phyloP scores from a whole-genome alignment of 1,139 yeast species.

The Scheffersomyces insectosa region DNA sequence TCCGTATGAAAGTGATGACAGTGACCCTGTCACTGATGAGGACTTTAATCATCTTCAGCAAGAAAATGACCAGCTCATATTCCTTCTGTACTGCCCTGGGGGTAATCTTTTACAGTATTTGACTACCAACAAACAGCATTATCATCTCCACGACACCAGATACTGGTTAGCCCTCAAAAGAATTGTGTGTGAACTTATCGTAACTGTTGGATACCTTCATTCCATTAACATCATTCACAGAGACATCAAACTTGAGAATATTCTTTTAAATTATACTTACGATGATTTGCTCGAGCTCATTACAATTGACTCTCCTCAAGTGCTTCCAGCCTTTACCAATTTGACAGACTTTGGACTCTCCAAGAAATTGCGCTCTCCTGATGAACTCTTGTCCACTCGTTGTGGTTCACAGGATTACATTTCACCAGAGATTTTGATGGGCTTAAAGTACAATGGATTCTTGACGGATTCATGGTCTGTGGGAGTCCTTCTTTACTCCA shows the following conservation, averaged over 20 bases:
- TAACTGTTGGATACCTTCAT: constrained; percentile 78
- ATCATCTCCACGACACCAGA: constrained; percentile 26
- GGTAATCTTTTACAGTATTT: constrained; percentile 79
- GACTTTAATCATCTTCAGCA: constrained; percentile 25
- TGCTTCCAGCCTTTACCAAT: constrained; percentile 48
- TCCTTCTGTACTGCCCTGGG: constrained; percentile 76
- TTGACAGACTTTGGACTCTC: constrained; percentile 90
- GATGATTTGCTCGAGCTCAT: constrained; percentile 24
- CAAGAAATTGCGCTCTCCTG: constrained; percentile 56
- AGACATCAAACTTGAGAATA: constrained; percentile 84
- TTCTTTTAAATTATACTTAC: constrained; percentile 49
- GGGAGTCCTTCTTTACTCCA: constrained; percentile 83
- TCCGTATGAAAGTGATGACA: constrained; percentile 14
- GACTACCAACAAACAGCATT: constrained; percentile 26
- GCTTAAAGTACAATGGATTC: constrained; percentile 85
- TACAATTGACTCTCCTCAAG: constrained; percentile 10
- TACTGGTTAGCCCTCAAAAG: constrained; percentile 54
- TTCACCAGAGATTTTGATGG: constrained; percentile 89
- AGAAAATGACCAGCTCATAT: constrained; percentile 49
- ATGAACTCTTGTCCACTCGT: constrained; percentile 72
- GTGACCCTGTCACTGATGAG: constrained; percentile 15
- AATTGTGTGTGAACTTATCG: constrained; percentile 65
- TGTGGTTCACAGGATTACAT: constrained; percentile 97
- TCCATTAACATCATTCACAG: constrained; percentile 70
- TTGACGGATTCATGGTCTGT: constrained; percentile 92